Conservation (phyloP, 345 rosid genomes). For the Melastoma malabathricum region DNA sequence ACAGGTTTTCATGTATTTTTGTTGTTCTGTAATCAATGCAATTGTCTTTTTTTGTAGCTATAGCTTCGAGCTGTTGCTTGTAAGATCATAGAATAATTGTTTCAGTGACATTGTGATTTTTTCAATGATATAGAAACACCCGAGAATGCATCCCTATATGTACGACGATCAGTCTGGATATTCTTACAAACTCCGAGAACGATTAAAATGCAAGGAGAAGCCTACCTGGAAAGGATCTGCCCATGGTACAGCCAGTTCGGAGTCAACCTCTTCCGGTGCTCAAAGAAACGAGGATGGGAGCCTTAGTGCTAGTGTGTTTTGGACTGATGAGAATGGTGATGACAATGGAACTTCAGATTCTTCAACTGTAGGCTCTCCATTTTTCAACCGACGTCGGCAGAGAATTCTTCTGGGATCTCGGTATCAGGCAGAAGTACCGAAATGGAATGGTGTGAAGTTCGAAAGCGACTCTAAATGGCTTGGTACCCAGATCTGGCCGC, state of each 20-base stretch:
- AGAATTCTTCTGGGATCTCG: slow-evolving; percentile 41
- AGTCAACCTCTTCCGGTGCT: slow-evolving; percentile 13
- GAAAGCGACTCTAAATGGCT: slow-evolving; percentile 63
- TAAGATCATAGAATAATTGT: not conserved
- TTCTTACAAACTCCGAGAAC: slow-evolving; percentile 62
- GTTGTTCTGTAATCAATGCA: no score
- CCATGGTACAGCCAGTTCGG: slow-evolving; percentile 15
- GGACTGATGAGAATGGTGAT: slow-evolving; percentile 7
- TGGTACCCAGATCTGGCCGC: slow-evolving; percentile 73
- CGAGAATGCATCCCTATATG: slow-evolving; percentile 66
- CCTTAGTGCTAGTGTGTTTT: slow-evolving; percentile 1
- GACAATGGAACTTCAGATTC: slow-evolving; percentile 13
- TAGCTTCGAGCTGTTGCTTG: not conserved
- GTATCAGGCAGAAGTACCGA: slow-evolving; percentile 66
- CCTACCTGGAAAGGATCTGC: slow-evolving; percentile 8
- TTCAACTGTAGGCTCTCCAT: slow-evolving; percentile 16
- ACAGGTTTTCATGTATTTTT: no score
- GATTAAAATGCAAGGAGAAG: slow-evolving; percentile 26
- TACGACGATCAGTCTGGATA: slow-evolving; percentile 57
- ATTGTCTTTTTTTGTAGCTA: not conserved
- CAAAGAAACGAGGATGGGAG: slow-evolving; percentile 16
- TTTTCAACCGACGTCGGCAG: slow-evolving; percentile 20
- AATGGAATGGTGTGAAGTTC: slow-evolving; percentile 37
- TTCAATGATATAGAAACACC: slow-evolving; percentile 36
- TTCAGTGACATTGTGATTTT: slow-evolving; percentile 4